Percentiles rank a stretch among this genome's conserved stretches.
These are phyloP conservation scores for Castanea crenata DNA, from an alignment of 306 rosid genomes.

Conservation along the genomic window DNA sequence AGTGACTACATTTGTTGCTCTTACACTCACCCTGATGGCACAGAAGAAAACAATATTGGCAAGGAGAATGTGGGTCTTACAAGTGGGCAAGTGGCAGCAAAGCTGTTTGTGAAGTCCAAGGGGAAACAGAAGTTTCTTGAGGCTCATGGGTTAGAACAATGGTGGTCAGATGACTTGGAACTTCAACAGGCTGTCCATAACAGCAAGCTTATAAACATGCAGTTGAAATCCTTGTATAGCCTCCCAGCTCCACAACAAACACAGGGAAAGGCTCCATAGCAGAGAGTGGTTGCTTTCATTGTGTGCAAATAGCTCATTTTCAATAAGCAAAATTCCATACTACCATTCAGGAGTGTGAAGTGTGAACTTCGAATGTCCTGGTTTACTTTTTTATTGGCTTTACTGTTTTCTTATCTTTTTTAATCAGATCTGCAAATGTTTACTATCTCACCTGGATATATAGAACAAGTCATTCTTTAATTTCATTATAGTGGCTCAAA, in stretches of 20 bases:
- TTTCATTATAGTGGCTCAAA: background rate
- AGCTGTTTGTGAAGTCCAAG: conserved; percentile 79
- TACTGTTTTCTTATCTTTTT: background rate
- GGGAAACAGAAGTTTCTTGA: conserved; percentile 88
- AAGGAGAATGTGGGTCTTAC: conserved; percentile 55
- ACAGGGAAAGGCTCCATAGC: conserved; percentile 23
- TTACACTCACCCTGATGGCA: conserved; percentile 56
- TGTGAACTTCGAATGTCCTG: background rate
- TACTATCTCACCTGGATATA: background rate
- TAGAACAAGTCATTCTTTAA: background rate
- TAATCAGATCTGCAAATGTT: background rate
- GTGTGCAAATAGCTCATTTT: conserved; percentile 19
- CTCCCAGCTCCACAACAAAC: conserved; percentile 43
- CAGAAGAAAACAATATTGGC: conserved; percentile 25
- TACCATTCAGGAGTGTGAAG: background rate
- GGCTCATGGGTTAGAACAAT: conserved; percentile 94
- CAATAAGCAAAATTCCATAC: conserved; percentile 8
- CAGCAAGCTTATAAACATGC: conserved; percentile 82
- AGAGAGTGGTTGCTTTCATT: background rate
- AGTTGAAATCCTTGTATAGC: conserved; percentile 68
- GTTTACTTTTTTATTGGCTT: background rate
- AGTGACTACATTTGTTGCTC: conserved; percentile 91
- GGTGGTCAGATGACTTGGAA: conserved; percentile 96
- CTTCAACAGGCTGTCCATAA: conserved; percentile 72
- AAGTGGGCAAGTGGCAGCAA: conserved; percentile 58